phyloP scores from a whole-genome alignment of 768 basidiomycete genomes.

The Hericium alpestre region DNA sequence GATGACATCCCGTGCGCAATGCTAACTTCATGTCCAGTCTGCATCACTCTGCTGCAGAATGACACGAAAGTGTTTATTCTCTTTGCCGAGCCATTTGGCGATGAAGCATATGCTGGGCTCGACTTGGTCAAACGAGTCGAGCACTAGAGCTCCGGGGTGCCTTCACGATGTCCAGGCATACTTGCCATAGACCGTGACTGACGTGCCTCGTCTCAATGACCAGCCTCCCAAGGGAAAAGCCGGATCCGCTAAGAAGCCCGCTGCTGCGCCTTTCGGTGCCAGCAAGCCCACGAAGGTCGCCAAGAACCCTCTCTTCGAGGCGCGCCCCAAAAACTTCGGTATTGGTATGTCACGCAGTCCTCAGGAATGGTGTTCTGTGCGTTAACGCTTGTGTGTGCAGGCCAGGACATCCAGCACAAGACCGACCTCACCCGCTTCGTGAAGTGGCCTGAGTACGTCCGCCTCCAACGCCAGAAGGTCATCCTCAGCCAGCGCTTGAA shows the following conservation, averaged over 20 bases:
- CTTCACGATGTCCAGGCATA: slow-evolving; percentile 21
- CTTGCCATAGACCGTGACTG: slow-evolving; percentile 19
- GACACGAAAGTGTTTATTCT: not conserved
- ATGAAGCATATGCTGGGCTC: slow-evolving; percentile 38
- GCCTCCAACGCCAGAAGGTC: slow-evolving; percentile 96
- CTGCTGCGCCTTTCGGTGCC: slow-evolving; percentile 73
- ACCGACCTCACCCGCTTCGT: slow-evolving; percentile 93
- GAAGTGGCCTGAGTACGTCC: slow-evolving; percentile 99
- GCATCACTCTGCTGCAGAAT: not conserved
- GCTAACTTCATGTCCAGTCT: not conserved
- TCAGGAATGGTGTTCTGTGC: not conserved
- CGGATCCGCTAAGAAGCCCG: slow-evolving; percentile 74
- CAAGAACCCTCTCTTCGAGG: slow-evolving; percentile 96
- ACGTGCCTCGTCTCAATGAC: slow-evolving; percentile 81
- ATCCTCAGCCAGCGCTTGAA: slow-evolving; percentile 96
- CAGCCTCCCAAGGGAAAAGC: slow-evolving; percentile 64
- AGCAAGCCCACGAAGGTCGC: slow-evolving; percentile 62
- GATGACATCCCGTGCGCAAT: slow-evolving; percentile 11
- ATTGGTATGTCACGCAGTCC: slow-evolving; percentile 53
- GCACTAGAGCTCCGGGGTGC: slow-evolving; percentile 44
- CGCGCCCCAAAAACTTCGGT: slow-evolving; percentile 84
- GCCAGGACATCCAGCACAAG: slow-evolving; percentile 86
- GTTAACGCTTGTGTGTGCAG: slow-evolving; percentile 28
- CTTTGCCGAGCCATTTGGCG: slow-evolving; percentile 28
- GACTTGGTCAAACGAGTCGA: slow-evolving; percentile 12